Conservation (phyloP, 345 rosid species). For the Xanthoceras sorbifolium region DNA sequence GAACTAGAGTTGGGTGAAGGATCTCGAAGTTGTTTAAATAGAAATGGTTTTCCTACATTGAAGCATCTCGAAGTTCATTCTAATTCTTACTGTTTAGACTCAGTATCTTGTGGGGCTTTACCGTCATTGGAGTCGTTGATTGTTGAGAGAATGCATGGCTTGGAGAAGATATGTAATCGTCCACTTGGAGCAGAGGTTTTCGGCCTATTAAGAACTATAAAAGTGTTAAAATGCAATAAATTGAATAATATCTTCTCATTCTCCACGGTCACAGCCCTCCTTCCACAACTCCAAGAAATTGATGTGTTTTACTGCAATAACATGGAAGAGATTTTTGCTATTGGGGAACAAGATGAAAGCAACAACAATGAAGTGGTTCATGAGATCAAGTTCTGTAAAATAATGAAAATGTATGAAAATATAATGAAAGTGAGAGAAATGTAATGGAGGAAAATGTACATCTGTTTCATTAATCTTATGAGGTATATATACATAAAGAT, state of each 20-base stretch:
- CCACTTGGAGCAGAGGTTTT: not conserved
- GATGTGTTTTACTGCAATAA: not conserved
- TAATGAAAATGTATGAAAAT: no score
- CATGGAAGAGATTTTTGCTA: conserved; percentile 15
- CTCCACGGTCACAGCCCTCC: not conserved
- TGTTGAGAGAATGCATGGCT: not conserved
- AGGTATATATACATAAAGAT: no score
- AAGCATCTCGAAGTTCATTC: no score
- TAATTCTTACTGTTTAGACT: no score
- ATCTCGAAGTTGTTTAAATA: not conserved
- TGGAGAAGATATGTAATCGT: conserved; percentile 11
- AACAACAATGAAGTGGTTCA: not conserved
- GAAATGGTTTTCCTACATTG: no score
- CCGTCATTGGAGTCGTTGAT: conserved; percentile 8
- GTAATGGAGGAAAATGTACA: no score
- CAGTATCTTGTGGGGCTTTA: not conserved
- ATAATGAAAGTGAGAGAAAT: no score
- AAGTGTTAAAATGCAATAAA: not conserved
- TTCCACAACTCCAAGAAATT: not conserved
- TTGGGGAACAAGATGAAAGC: not conserved
- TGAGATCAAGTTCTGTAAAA: not conserved
- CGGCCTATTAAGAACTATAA: not conserved
- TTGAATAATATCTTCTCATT: not conserved
- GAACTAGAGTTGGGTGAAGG: not conserved
- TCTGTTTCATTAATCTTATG: no score